Base-by-base conservation (phyloP, 805 yeast genomes). In the Teunomyces atbi region DNA sequence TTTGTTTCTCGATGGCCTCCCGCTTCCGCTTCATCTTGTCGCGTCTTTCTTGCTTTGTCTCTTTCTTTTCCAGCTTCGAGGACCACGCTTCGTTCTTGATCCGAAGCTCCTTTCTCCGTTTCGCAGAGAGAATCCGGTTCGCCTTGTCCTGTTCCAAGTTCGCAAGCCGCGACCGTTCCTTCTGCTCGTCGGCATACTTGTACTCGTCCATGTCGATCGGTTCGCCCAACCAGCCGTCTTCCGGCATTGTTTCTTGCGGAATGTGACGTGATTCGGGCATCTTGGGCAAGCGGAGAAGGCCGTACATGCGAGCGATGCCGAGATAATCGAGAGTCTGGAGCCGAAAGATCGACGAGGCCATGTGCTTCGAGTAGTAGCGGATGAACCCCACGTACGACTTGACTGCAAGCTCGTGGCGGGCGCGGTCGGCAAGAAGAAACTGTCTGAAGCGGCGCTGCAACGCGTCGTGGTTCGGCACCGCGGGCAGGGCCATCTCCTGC, bases 291-390 rank as follows among this genome's bases (percentile, higher is more conserved):
- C 97, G 75, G 36, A 88, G 65, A 2, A 94, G 65, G 1, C 97
- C 96, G 63, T 86, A 90, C 70, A 87, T 74, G 52, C 73, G 77
- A 1, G 94, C 96, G 6, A 86, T 52, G 0, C 84, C 86, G 20
- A 83, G 61, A 55, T 86, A 86, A 61, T 92, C 95, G 45, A 94
- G 66, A 6, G 81, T 66, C 42, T 78, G 78, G 19, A 88, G 56
- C 51, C 98, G 73, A 70, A 94, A 94, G 13, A 94, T 92, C 0
- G 97, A 90, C 4, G 84, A 71, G 0, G 97, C 96, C 10, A 85
- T 66, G 65, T 94, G 99, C 60, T 90, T 91, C 11, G 90, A 79
- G 61, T 94, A 94, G 60, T 87, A 87, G 46, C 86, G 77, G 2
- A 89, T 77, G 59, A 83, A 92, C 1, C 90, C 90, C 32, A 94